A percentile compares a stretch with the other conserved stretches of the same genome.
phyloP scores from a whole-genome alignment of 2,329 filamentous ascomycete species.

The Hypoxylon sp. region DNA sequence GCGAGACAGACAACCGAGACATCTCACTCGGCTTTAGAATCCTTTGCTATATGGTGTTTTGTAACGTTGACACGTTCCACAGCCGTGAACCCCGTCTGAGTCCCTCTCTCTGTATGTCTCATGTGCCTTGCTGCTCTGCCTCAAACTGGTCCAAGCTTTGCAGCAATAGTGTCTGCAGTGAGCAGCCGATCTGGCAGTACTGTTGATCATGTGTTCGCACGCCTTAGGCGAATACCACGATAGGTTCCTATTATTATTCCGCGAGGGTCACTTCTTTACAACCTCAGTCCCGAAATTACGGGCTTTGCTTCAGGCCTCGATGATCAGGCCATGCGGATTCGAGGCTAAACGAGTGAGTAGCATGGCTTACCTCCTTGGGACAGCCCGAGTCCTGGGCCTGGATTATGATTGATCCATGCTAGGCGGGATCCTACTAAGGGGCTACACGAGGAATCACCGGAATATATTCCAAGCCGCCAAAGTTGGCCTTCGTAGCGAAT shows the following conservation, averaged over 20 bases:
- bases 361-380: slow-evolving; percentile 28
- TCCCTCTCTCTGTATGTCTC: slow-evolving; percentile 34
- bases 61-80: slow-evolving; percentile 37
- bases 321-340: slow-evolving; percentile 19
- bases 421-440: slow-evolving; percentile 22
- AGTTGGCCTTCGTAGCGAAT: slow-evolving; percentile 30
- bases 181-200: slow-evolving; percentile 35
- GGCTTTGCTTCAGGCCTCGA: slow-evolving; percentile 24
- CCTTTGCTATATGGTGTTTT: slow-evolving; percentile 3
- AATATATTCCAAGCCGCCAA: slow-evolving; percentile 36
- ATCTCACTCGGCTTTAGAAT: slow-evolving; percentile 25
- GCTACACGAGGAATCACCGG: slow-evolving; percentile 19
- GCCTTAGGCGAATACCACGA: slow-evolving; percentile 24
- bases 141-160: slow-evolving; percentile 24
- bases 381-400: slow-evolving; percentile 20
- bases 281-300: slow-evolving; percentile 30
- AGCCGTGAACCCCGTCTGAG: slow-evolving; percentile 26
- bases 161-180: slow-evolving; percentile 36
- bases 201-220: slow-evolving; percentile 36
- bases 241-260: slow-evolving; percentile 19
- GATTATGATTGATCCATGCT: slow-evolving; percentile 22
- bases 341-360: slow-evolving; percentile 20
- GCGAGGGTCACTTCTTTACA: slow-evolving; percentile 16
- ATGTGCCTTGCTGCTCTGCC: slow-evolving; percentile 35
- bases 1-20: slow-evolving; percentile 38